Percentiles rank a stretch among this genome's conserved stretches.
Evolutionary conservation across 495 filamentous ascomycete genomes (phyloP).

Genomic region (Hypoxylon crocopeplum): DNA sequence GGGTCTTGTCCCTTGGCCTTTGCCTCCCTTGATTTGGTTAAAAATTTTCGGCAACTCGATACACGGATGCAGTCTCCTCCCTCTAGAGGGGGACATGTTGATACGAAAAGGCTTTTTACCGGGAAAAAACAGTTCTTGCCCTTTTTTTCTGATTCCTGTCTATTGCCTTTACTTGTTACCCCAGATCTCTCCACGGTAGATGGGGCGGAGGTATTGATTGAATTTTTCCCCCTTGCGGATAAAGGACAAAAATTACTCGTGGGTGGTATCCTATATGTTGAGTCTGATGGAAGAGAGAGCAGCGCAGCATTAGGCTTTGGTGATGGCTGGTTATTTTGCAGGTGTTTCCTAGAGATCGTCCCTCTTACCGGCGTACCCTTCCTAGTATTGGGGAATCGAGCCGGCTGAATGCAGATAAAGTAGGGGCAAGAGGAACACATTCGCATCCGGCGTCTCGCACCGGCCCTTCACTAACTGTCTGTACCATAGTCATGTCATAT

Average conservation of each 20-base stretch:
- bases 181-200: slow-evolving; percentile 35
- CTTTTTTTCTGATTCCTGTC: slow-evolving; percentile 40
- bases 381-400: slow-evolving; percentile 6
- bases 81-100: slow-evolving; percentile 33
- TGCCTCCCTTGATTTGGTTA: slow-evolving; percentile 30
- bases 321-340: slow-evolving; percentile 27
- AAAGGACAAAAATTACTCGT: slow-evolving; percentile 29
- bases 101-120: slow-evolving; percentile 39
- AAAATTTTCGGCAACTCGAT: slow-evolving; percentile 29
- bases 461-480: slow-evolving; percentile 42
- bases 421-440: slow-evolving; percentile 37
- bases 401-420: slow-evolving; percentile 28
- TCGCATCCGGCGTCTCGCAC: slow-evolving; percentile 38
- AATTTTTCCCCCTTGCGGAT: slow-evolving; percentile 35
- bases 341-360: slow-evolving; percentile 25
- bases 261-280: slow-evolving; percentile 20
- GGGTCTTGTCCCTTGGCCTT: slow-evolving; percentile 16
- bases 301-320: slow-evolving; percentile 18
- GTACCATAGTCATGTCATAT: slow-evolving; percentile 47
- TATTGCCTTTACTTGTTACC: slow-evolving; percentile 34
- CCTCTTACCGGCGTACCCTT: slow-evolving; percentile 11
- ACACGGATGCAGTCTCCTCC: slow-evolving; percentile 31
- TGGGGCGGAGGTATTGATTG: slow-evolving; percentile 38
- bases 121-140: slow-evolving; percentile 36
- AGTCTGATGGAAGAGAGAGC: slow-evolving; percentile 25